Evolutionary conservation across 352 stramenopile genomes (phyloP).

Genomic region (Pseudoperonospora humuli): DNA sequence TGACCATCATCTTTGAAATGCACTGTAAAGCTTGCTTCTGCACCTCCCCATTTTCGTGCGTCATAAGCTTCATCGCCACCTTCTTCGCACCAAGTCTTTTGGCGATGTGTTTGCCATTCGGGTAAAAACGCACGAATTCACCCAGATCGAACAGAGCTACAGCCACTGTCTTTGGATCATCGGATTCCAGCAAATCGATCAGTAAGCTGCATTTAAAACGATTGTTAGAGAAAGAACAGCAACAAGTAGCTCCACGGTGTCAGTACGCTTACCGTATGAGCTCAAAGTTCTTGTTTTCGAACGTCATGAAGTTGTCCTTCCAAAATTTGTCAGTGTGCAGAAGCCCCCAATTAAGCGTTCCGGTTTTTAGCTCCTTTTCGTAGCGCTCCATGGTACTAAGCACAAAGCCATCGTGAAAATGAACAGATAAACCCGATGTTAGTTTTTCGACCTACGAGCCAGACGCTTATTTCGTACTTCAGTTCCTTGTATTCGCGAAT

Average conservation of each 20-base stretch:
- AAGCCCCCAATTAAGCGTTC: constrained; percentile 92
- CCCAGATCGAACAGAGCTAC: constrained; percentile 96
- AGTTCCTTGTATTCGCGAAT: constrained; percentile 85
- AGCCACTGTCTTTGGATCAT: constrained; percentile 90
- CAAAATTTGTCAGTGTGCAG: constrained; percentile 98
- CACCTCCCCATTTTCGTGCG: constrained; percentile 93
- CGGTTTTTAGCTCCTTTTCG: constrained; percentile 92
- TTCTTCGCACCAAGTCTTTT: constrained; percentile 95
- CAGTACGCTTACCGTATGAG: constrained; percentile 59
- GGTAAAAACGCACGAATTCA: constrained; percentile 97
- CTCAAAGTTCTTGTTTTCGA: constrained; percentile 95
- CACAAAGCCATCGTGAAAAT: neutral
- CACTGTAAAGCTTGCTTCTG: constrained; percentile 96
- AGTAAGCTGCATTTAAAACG: constrained; percentile 66
- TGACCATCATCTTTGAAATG: constrained; percentile 98
- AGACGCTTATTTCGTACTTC: constrained; percentile 58
- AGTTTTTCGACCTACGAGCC: no score
- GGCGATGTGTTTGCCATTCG: constrained; percentile 93
- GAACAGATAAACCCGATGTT: neutral
- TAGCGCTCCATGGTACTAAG: constrained; percentile 93
- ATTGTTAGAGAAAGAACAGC: neutral
- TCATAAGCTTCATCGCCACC: constrained; percentile 95
- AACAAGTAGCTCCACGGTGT: neutral
- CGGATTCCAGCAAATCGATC: constrained; percentile 89
- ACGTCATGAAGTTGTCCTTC: constrained; percentile 96